phyloP scores from a whole-genome alignment of 1,284 basidiomycete genomes.

The Laetiporus sulphureus region DNA sequence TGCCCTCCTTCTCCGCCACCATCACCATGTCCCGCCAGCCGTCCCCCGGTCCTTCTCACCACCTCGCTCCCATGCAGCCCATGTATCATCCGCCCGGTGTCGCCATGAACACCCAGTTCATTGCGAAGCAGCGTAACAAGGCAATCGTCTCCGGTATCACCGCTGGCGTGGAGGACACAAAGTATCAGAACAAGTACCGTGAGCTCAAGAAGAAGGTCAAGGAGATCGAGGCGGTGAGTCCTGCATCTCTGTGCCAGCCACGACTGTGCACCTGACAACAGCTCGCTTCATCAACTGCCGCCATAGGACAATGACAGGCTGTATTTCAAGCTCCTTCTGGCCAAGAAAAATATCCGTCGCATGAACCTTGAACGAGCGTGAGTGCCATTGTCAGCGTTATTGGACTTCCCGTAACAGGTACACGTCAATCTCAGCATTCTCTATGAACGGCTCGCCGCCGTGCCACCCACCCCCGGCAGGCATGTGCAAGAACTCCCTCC shows the following conservation, averaged over 20 bases:
- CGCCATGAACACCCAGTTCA: constrained; percentile 16
- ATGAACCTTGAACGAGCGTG: constrained; percentile 88
- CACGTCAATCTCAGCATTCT: constrained; percentile 44
- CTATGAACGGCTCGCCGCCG: constrained; percentile 65
- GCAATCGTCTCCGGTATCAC: constrained; percentile 55
- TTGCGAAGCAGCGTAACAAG: constrained; percentile 45
- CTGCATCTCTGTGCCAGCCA: too few species aligned
- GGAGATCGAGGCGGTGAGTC: constrained; percentile 76
- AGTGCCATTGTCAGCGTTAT: constrained; percentile 32
- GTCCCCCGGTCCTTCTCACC: constrained; percentile 24
- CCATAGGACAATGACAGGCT: constrained; percentile 82
- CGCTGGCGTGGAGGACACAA: constrained; percentile 79
- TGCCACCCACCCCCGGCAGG: constrained; percentile 47
- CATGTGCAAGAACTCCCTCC: constrained; percentile 23
- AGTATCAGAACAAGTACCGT: constrained; percentile 87
- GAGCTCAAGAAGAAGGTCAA: constrained; percentile 86
- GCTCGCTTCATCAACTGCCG: constrained; percentile 4
- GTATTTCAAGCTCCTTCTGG: constrained; percentile 72
- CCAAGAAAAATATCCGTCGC: constrained; percentile 82
- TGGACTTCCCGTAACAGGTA: constrained; percentile 7
- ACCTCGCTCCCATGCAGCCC: constrained; percentile 9
- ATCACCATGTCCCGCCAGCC: constrained; percentile 31
- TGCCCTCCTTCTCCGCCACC: constrained; percentile 13
- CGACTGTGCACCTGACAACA: constrained; percentile 3
- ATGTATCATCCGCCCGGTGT: constrained; percentile 14